Evolutionary conservation across 2,329 filamentous ascomycete species (phyloP).

Genomic region (Colletotrichum cordylinicola): DNA sequence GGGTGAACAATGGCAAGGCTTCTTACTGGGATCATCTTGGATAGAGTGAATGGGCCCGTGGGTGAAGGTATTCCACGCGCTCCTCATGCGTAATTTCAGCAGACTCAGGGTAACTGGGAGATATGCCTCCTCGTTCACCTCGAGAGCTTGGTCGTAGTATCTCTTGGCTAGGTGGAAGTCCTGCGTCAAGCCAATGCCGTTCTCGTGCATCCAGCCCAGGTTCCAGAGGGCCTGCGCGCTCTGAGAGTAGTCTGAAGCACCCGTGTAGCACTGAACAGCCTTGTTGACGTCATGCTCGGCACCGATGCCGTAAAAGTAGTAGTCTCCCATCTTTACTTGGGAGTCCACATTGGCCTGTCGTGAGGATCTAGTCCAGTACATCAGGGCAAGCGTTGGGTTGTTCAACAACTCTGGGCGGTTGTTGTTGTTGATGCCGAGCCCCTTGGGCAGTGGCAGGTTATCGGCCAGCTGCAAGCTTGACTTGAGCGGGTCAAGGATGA

Average conservation of each 20-base stretch:
- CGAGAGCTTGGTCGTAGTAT: constrained; percentile 91
- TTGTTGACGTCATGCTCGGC: constrained; percentile 77
- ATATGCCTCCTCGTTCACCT: constrained; percentile 92
- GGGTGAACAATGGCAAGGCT: neutral
- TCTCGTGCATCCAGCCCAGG: constrained; percentile 99
- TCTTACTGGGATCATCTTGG: constrained; percentile 82
- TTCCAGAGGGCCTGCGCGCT: constrained; percentile 97
- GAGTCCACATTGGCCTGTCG: constrained; percentile 93
- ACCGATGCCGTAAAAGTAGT: constrained; percentile 87
- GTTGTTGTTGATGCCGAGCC: constrained; percentile 10
- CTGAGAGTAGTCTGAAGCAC: constrained; percentile 88
- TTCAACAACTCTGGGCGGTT: constrained; percentile 44
- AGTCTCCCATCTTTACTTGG: constrained; percentile 97
- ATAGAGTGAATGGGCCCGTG: constrained; percentile 93
- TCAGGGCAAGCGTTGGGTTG: constrained; percentile 71
- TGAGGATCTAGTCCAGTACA: constrained; percentile 95
- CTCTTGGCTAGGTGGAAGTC: constrained; percentile 97
- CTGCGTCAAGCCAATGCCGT: constrained; percentile 89
- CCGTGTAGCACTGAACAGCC: constrained; percentile 90
- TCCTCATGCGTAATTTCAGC: constrained; percentile 82
- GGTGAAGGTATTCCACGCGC: constrained; percentile 93
- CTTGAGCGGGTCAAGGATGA: constrained; percentile 77
- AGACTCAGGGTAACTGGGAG: constrained; percentile 89
- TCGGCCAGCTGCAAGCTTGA: constrained; percentile 63
- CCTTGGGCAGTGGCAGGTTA: constrained; percentile 14